These are phyloP conservation scores for Hyaloscypha finlandica DNA, from an alignment of 495 filamentous ascomycete species.

Conservation along the genomic window DNA sequence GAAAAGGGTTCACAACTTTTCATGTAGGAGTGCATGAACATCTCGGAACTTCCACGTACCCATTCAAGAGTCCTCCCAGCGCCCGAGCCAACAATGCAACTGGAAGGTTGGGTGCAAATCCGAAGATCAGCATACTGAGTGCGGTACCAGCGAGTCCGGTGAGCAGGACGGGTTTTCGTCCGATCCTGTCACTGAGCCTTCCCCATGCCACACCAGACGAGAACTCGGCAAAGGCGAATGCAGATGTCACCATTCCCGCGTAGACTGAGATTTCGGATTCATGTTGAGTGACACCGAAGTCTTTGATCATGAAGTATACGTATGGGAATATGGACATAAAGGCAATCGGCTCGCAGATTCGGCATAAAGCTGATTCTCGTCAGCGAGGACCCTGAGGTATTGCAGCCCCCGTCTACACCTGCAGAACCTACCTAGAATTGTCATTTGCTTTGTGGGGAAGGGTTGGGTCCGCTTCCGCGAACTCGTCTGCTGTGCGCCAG, in stretches of 20 bases:
- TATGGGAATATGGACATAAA: conserved; percentile 99
- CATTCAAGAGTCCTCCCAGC: conserved; percentile 89
- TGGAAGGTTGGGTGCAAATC: conserved; percentile 82
- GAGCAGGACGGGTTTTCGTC: conserved; percentile 89
- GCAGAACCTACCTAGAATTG: conserved; percentile 65
- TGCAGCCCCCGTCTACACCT: not conserved
- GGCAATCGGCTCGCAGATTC: conserved; percentile 97
- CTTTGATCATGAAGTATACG: conserved; percentile 95
- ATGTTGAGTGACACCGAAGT: conserved; percentile 74
- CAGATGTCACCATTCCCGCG: conserved; percentile 93
- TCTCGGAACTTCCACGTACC: conserved; percentile 50
- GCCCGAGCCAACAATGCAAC: conserved; percentile 86
- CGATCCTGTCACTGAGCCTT: conserved; percentile 85
- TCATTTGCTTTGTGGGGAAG: conserved; percentile 61
- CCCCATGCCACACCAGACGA: conserved; percentile 90
- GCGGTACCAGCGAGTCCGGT: conserved; percentile 87
- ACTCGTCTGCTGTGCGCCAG: conserved; percentile 22
- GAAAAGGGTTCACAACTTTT: conserved; percentile 4
- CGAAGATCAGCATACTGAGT: conserved; percentile 91
- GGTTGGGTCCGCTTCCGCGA: conserved; percentile 36
- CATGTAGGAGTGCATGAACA: conserved; percentile 11
- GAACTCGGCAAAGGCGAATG: conserved; percentile 96
- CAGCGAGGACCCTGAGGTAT: not conserved
- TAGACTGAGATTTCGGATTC: conserved; percentile 84
- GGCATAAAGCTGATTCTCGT: conserved; percentile 68